phyloP scores from a whole-genome alignment of 2,329 filamentous ascomycete species.

The Xylariaceae sp. region DNA sequence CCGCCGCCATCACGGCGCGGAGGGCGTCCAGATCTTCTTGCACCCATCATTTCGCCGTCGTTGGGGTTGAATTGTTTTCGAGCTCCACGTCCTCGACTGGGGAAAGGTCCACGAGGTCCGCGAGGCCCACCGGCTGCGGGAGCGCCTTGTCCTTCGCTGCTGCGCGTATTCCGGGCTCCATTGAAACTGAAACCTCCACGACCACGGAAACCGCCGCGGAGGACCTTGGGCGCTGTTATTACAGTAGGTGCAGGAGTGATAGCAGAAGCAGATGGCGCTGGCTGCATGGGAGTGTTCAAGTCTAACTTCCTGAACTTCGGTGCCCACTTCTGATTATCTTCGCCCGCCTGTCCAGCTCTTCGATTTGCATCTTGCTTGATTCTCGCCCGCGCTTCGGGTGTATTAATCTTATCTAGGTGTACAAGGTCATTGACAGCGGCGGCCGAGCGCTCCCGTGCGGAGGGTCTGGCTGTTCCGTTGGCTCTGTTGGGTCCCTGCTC shows the following conservation, averaged over 20 bases:
- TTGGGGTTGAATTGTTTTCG: background rate
- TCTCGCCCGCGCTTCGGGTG: background rate
- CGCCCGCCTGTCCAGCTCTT: background rate
- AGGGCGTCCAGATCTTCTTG: background rate
- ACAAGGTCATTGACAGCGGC: conserved; percentile 28
- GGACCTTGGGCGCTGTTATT: conserved; percentile 10
- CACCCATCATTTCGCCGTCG: background rate
- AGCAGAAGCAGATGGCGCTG: too few species aligned
- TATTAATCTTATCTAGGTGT: conserved; percentile 2
- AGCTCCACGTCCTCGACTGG: background rate
- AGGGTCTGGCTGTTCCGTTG: conserved; percentile 5
- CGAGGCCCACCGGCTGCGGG: background rate
- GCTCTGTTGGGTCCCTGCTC: conserved; percentile 3
- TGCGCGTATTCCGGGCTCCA: conserved; percentile 16
- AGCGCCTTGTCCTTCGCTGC: conserved; percentile 1
- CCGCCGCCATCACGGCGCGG: background rate
- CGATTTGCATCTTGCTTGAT: background rate
- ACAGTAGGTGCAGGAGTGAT: background rate
- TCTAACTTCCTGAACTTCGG: too few species aligned
- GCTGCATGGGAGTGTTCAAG: too few species aligned
- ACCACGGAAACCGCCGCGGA: conserved; percentile 23
- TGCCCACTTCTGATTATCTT: background rate
- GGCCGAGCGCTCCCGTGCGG: conserved; percentile 22
- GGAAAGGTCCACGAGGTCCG: background rate
- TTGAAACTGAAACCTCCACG: conserved; percentile 24